Evolutionary conservation across 1,139 yeast genomes (phyloP).

Genomic region (Yamadazyma buinensis): DNA sequence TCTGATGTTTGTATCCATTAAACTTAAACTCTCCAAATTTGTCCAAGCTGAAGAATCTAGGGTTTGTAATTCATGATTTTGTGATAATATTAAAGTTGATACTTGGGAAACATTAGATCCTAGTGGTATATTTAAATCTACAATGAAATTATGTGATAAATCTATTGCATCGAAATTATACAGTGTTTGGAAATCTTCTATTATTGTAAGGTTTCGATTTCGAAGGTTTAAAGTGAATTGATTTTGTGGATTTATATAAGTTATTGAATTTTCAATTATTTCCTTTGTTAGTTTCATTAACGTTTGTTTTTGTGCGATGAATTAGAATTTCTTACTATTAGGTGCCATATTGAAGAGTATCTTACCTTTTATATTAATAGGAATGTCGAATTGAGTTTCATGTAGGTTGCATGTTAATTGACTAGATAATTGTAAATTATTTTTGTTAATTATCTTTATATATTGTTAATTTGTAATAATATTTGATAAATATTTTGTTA

Average conservation of each 20-base stretch:
- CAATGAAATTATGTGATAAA: slow-evolving; percentile 61
- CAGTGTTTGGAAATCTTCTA: slow-evolving; percentile 34
- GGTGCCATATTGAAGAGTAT: too few species aligned
- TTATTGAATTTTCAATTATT: slow-evolving; percentile 28
- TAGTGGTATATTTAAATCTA: slow-evolving; percentile 35
- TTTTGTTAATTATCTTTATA: too few species aligned
- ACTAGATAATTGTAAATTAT: too few species aligned
- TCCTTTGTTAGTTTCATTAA: slow-evolving; percentile 42
- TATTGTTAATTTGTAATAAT: too few species aligned
- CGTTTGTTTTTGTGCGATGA: too few species aligned
- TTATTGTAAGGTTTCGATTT: slow-evolving; percentile 26
- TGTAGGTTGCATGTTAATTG: too few species aligned
- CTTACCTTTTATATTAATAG: too few species aligned
- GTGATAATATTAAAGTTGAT: slow-evolving; percentile 46
- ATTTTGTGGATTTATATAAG: slow-evolving; percentile 34
- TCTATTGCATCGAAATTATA: slow-evolving; percentile 54
- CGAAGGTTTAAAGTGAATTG: slow-evolving; percentile 35
- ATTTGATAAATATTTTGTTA: too few species aligned
- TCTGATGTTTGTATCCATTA: slow-evolving; percentile 49
- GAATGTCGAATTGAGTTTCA: too few species aligned
- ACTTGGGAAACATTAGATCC: background rate
- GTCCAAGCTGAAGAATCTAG: slow-evolving; percentile 32
- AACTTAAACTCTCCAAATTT: slow-evolving; percentile 45
- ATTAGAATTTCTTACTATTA: too few species aligned
- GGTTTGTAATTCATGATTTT: slow-evolving; percentile 43